A percentile compares a stretch with the other conserved stretches of the same genome.
phyloP scores from a whole-genome alignment of 1,139 yeast genomes.

The Torulaspora pretoriensis region DNA sequence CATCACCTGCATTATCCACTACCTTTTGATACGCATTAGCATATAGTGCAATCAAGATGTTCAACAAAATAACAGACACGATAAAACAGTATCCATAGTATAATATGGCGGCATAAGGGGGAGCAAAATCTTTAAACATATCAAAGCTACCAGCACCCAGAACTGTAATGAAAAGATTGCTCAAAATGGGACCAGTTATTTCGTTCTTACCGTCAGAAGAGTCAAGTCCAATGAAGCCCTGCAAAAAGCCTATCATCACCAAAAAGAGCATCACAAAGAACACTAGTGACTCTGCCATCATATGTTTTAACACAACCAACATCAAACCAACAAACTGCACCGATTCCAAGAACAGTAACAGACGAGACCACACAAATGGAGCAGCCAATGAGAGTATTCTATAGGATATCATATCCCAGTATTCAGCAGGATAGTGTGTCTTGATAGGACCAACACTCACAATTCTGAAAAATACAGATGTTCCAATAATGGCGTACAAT shows the following conservation, averaged over 20 bases:
- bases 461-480: constrained; percentile 55
- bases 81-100: constrained; percentile 75
- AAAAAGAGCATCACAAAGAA: constrained; percentile 71
- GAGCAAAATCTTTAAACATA: constrained; percentile 66
- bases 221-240: constrained; percentile 83
- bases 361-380: constrained; percentile 82
- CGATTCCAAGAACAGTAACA: constrained; percentile 72
- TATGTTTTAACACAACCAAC: constrained; percentile 77
- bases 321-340: constrained; percentile 82
- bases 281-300: constrained; percentile 80
- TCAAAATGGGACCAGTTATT: constrained; percentile 60
- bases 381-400: constrained; percentile 75
- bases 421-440: constrained; percentile 28
- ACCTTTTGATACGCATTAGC: constrained; percentile 80
- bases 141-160: constrained; percentile 70
- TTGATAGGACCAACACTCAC: constrained; percentile 43
- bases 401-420: constrained; percentile 62
- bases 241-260: constrained; percentile 74
- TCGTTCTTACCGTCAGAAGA: constrained; percentile 82
- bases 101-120: constrained; percentile 76
- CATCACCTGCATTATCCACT: constrained; percentile 77
- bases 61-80: constrained; percentile 67
- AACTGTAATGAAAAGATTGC: constrained; percentile 64
- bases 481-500: constrained; percentile 53
- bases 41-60: constrained; percentile 78